Conservation (phyloP, 1,284 basidiomycete genomes). For the Leccinum huronense region DNA sequence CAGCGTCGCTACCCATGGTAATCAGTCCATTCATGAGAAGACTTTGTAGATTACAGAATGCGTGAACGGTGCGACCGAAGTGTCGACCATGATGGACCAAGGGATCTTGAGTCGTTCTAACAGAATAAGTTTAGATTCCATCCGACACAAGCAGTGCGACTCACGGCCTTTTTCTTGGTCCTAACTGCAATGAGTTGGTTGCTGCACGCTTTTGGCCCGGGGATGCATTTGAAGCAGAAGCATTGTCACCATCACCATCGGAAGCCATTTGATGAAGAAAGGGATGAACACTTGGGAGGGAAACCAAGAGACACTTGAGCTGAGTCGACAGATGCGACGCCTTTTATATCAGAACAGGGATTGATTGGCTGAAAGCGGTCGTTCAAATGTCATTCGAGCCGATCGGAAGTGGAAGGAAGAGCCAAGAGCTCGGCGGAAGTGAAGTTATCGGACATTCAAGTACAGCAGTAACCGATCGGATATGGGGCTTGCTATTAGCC, state of each 20-base stretch:
- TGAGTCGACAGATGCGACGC: background rate
- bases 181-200: background rate
- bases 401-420: too few species aligned
- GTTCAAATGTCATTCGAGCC: too few species aligned
- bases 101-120: slow-evolving; percentile 2
- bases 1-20: background rate
- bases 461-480: too few species aligned
- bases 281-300: background rate
- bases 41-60: background rate
- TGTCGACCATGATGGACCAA: slow-evolving; percentile 11
- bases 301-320: background rate
- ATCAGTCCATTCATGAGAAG: background rate
- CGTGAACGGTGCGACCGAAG: slow-evolving; percentile 12
- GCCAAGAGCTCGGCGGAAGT: too few species aligned
- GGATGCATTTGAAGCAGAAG: background rate
- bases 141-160: background rate
- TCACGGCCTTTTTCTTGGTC: background rate
- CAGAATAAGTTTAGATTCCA: background rate
- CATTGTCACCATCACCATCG: background rate
- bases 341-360: too few species aligned
- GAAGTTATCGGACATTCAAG: too few species aligned
- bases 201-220: background rate
- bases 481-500: too few species aligned
- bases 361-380: too few species aligned
- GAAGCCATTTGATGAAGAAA: background rate